Base-by-base conservation (phyloP, 768 basidiomycete genomes). In the Crucibulum laeve region DNA sequence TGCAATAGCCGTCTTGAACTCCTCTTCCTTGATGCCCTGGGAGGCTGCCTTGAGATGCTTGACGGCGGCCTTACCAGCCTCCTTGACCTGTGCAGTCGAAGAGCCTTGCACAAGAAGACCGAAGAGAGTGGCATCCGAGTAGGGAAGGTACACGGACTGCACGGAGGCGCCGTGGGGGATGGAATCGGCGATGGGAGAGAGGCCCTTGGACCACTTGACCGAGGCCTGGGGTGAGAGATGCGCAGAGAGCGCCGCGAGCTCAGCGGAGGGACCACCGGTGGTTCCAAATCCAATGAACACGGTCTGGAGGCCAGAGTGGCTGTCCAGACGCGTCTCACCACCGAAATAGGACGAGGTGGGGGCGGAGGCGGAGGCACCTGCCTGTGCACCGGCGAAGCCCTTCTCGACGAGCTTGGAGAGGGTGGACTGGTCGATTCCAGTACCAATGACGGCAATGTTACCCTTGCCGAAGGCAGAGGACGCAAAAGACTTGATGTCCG, bases 71-170 rank as follows among this genome's bases (percentile, higher is more conserved):
- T 80, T 80, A 14, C 76, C 79, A 17, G 83, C 88, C 44, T 82
- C 76, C 52, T 74, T 80, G 36, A 91, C 82, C 41, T 70, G 77
- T 34, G 73, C 70, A 1, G 74, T 59, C 18, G 82, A 84, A 26
- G 71, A 61, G 4, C 82, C 91, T 58, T 88, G 82, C 25, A 97
- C 70, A 42, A 91, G 64, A 44, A 96, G 65, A 46, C 93, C 93
- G 47, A 95, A 81, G 40, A 99, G 74, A 5, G 86, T 73, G 3
- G 92, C 94, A 59, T 98, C 95, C 13, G 92, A 90, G 69, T 98
- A 98, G 11, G 87, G 84, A 10, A 93, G 71, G 57, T 89, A 79
- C 42, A 96, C 80, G 8, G 84, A 64, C 60, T 84, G 75, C 43
- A 87, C 87, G 19, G 76, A 76, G 1, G 85, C 70, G 33, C 77